Evolutionary conservation across 441 rosid species (phyloP).

Genomic region (Macaranga tanarius): DNA sequence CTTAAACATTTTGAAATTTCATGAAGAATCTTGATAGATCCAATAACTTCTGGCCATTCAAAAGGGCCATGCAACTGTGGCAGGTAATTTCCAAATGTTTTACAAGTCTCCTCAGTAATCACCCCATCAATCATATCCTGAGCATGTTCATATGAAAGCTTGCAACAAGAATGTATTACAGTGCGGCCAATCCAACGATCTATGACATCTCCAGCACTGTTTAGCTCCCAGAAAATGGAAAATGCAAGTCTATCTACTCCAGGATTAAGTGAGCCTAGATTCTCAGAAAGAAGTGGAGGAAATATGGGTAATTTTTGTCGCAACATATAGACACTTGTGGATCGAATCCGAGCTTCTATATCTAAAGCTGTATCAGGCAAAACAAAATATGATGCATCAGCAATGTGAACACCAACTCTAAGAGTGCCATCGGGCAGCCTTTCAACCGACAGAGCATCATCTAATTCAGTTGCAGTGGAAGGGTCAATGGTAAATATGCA

Average conservation of each 20-base stretch:
- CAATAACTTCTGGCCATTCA: conserved; percentile 61
- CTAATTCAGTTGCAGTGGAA: conserved; percentile 74
- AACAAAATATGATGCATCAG: conserved; percentile 85
- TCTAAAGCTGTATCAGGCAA: conserved; percentile 80
- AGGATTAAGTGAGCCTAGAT: conserved; percentile 74
- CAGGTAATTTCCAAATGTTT: conserved; percentile 33
- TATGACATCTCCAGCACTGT: conserved; percentile 48
- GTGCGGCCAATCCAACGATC: conserved; percentile 84
- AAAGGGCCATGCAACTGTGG: conserved; percentile 66
- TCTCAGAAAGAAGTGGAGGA: conserved; percentile 74
- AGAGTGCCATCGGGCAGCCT: conserved; percentile 48
- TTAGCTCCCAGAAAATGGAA: conserved; percentile 81
- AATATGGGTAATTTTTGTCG: conserved; percentile 67
- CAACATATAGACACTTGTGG: conserved; percentile 75
- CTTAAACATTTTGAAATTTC: conserved; percentile 61
- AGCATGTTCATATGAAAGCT: conserved; percentile 79
- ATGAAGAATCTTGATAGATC: conserved; percentile 54
- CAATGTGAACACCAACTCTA: conserved; percentile 94
- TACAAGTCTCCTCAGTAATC: conserved; percentile 28
- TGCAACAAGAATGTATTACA: conserved; percentile 79
- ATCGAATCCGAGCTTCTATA: conserved; percentile 70
- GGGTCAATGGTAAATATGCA: conserved; percentile 85
- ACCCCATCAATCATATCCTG: conserved; percentile 59
- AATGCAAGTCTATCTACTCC: conserved; percentile 87
- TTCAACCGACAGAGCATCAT: conserved; percentile 90